Evolutionary conservation across 441 rosid species (phyloP), one percentile per base, ranked within the genome.

Genomic region (Viola pubescens): DNA sequence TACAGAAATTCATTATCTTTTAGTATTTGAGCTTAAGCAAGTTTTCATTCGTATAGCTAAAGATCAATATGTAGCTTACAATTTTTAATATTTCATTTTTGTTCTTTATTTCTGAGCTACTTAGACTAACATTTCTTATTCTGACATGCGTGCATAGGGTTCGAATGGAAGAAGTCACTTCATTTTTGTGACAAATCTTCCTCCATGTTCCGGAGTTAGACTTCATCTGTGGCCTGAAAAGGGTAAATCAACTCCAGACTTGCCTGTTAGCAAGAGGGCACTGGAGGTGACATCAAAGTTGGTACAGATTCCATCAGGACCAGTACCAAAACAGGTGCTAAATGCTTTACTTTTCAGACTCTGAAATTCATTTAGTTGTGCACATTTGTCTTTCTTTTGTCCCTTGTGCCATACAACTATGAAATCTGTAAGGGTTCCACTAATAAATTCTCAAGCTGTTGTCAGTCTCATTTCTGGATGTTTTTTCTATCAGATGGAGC

Each of bases 171-270:
- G 71, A 79, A 68, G 72, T 63, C 87, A 90, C 79, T 94, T 94
- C 73, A 75, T 88, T 65, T 86, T 94, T 77, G 98, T 90, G 64
- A 88, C 98, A 63, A 94, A 94, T 75, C 89, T 94, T 68, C 81
- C 87, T 65, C 97, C 97, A 59, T 89, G 98, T 75, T 83, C 78
- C 73, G 97, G 98, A 43, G 86, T 88, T 63, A 85, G 97, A 82
- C 73, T 94, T 76, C 96, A 94, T 70, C 70, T 94, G 43, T 94
- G 98, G 98, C 87, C 96, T 70, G 88, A 82, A 67, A 89, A 78
- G 76, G 89, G 73, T 54, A 77, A 77, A 54, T 72, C 81, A 63
- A 65, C 71, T 66, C 68, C 78, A 54, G 75, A 84, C 50, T 58
- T 70, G 63, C 87, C 92, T 65, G 78, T 79, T 13, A 71, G 77